Base-by-base conservation (phyloP, 208 protist genomes). In the Wallacemonas collosoma region DNA sequence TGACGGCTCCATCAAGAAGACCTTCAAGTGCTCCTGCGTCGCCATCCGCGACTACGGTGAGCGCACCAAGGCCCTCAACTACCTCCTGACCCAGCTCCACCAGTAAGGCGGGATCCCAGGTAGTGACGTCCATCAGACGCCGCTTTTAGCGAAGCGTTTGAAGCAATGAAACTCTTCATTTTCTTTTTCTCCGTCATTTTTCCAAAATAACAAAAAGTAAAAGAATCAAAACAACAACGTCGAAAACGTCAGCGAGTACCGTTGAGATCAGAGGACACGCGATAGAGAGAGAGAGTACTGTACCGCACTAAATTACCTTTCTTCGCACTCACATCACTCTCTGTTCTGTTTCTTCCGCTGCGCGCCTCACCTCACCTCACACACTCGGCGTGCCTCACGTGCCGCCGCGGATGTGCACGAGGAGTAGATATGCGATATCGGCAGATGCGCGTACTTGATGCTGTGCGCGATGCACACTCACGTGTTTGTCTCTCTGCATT, bases 1-100 rank as follows among this genome's bases (percentile, higher is more conserved):
- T 65, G 61, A 77, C 39, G 86, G 88, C 44, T 81, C 87, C 43
- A 77, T 91, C 70, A 89, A 83, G 71, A 95, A 93, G 91, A 91
- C 79, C 44, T 72, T 94, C 60, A 97, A 94, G 88, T 94, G 88
- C 85, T 97, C 90, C 50, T 94, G 83, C 47, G 88, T 95, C 62
- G 93, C 88, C 50, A 93, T 97, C 68, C 79, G 87, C 62, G 92
- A 97, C 83, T 97, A 94, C 62, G 92, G 92, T 60, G 89, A 95
- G 80, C 80, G 87, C 80, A 91, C 92, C 36, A 80, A 82, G 67
- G 89, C 90, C 43, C 87, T 97, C 72, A 88, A 93, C 53, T 93
- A 83, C 83, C 85, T 97, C 50, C 86, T 97, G 54, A 78, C 73
- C 14, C 77, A 95, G 55, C 79, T 97, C 63, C 74, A 87, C 73